Conservation (phyloP, 352 stramenopile species). For the Globisporangium recalcitrans region DNA sequence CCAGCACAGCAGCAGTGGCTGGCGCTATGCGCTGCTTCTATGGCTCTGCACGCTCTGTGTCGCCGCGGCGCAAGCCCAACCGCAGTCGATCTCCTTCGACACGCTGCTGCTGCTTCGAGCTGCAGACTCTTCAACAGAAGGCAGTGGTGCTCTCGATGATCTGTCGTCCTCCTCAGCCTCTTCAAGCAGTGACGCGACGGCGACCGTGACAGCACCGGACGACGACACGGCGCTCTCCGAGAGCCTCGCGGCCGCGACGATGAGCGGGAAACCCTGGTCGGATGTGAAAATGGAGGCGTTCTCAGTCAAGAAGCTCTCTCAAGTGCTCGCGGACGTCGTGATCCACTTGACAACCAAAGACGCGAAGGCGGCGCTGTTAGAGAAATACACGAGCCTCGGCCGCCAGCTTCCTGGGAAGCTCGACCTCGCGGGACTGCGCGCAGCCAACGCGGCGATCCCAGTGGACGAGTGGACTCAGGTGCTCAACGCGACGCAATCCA, state of each 20-base stretch:
- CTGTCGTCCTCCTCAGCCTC: too few relatives aligned
- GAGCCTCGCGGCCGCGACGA: neutral
- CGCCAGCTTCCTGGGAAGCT: neutral
- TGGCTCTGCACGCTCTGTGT: neutral
- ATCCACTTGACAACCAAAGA: neutral
- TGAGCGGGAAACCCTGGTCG: neutral
- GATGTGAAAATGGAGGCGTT: neutral
- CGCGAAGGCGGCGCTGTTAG: neutral
- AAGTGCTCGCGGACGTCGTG: neutral
- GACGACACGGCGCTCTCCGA: neutral
- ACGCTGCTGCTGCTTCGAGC: neutral
- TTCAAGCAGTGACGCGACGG: too few relatives aligned
- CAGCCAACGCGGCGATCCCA: neutral
- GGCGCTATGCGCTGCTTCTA: neutral
- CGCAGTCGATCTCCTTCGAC: neutral
- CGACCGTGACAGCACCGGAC: neutral
- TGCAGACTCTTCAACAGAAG: neutral
- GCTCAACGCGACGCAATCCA: neutral
- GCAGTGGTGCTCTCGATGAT: neutral
- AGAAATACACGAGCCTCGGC: conserved; percentile 2
- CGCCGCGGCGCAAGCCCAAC: neutral
- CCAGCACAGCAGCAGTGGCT: neutral
- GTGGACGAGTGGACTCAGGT: neutral
- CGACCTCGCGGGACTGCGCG: neutral
- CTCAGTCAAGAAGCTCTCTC: neutral